Percentiles rank a stretch among this genome's conserved stretches.
Conservation (phyloP, 345 rosid species). For the Raphanus raphanistrum region DNA sequence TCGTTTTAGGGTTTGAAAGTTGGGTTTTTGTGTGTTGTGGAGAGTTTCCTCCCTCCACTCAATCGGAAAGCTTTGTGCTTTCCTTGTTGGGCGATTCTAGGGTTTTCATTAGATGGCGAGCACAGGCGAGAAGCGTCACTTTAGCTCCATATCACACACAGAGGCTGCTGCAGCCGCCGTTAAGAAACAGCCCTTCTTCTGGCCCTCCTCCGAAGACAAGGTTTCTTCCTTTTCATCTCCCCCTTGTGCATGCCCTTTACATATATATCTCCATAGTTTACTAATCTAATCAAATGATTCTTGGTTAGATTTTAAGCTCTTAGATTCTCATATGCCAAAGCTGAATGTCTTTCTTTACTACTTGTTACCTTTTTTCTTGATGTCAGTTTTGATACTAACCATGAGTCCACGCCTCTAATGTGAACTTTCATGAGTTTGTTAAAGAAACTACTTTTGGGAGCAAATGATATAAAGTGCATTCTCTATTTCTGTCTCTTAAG, state of each 20-base stretch:
- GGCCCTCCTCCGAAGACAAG: conserved; percentile 75
- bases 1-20: conserved; percentile 23
- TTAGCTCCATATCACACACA: conserved; percentile 77
- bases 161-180: conserved; percentile 61
- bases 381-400: no score
- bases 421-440: background rate
- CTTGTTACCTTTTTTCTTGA: no score
- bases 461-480: no score
- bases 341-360: no score
- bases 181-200: conserved; percentile 67
- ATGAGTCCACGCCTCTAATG: background rate
- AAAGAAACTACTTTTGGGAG: background rate
- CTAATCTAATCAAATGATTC: background rate
- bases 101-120: conserved; percentile 72
- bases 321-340: background rate
- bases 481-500: background rate
- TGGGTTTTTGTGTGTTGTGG: conserved; percentile 8
- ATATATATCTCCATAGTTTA: background rate
- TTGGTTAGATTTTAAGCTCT: conserved; percentile 4
- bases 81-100: conserved; percentile 35
- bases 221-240: conserved; percentile 26
- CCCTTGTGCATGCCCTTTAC: conserved; percentile 14
- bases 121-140: conserved; percentile 82
- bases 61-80: conserved; percentile 12
- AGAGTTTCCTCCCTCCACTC: background rate